A percentile compares a stretch with the other conserved stretches of the same genome.
phyloP scores from a whole-genome alignment of 225 moss, liverwort and hornwort genomes.

The Ulota crispa region DNA sequence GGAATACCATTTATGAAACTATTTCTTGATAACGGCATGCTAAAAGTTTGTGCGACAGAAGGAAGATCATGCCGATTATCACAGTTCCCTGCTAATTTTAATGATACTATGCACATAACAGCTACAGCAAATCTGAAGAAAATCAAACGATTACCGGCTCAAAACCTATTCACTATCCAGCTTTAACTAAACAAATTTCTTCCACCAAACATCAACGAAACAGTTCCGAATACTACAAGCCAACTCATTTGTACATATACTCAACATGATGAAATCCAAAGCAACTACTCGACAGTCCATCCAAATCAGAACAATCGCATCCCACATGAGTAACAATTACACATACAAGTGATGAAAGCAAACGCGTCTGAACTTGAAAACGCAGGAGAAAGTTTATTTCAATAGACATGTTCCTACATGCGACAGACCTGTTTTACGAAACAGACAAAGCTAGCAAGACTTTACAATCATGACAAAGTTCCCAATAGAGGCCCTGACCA shows the following conservation, averaged over 20 bases:
- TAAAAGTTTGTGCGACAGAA: too few species aligned
- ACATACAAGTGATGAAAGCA: too few species aligned
- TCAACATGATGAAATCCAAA: neutral
- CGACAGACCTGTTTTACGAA: accelerated
- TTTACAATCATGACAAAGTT: neutral
- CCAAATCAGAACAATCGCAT: neutral
- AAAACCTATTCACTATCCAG: too few species aligned
- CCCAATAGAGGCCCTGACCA: accelerated
- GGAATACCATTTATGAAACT: too few species aligned
- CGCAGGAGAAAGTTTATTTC: neutral
- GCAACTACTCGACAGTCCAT: neutral
- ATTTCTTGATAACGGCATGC: too few species aligned
- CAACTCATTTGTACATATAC: neutral
- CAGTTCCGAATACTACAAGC: accelerated
- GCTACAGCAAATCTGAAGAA: too few species aligned
- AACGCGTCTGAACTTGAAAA: accelerated
- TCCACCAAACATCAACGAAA: too few species aligned
- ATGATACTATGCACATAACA: too few species aligned
- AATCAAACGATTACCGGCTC: too few species aligned
- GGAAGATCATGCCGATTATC: too few species aligned
- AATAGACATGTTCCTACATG: neutral
- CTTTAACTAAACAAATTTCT: neutral
- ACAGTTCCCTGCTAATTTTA: too few species aligned
- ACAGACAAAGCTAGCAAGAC: accelerated
- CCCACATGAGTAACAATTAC: too few species aligned